A percentile compares a stretch with the other conserved stretches of the same genome.
phyloP scores from a whole-genome alignment of 2,329 filamentous ascomycete species.

The Fusarium paranaense region DNA sequence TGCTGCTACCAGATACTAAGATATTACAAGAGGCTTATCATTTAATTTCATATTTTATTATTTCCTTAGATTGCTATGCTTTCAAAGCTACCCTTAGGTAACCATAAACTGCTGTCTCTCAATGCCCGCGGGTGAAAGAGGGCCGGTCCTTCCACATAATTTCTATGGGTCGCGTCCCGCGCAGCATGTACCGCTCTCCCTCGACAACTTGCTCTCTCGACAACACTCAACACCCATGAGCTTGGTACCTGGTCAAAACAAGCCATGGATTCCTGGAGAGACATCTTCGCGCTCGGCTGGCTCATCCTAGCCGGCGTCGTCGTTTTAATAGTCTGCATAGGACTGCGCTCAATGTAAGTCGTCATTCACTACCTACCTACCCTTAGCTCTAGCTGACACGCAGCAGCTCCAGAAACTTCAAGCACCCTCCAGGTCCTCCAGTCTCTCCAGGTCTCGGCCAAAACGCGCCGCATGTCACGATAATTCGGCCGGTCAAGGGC shows the following conservation, averaged over 20 bases:
- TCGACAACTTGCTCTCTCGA: not conserved
- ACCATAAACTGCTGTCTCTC: not conserved
- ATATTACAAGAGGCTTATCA: not conserved
- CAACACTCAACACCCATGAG: not conserved
- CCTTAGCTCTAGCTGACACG: slow-evolving; percentile 2
- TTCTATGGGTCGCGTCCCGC: not conserved
- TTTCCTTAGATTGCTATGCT: not conserved
- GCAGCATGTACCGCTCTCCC: not conserved
- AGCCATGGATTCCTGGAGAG: slow-evolving; percentile 46
- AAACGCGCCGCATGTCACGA: slow-evolving; percentile 82
- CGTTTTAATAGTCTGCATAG: slow-evolving; percentile 66
- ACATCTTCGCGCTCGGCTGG: slow-evolving; percentile 59
- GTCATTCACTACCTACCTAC: not conserved
- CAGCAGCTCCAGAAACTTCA: slow-evolving; percentile 64
- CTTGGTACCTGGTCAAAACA: not conserved
- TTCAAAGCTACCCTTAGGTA: not conserved
- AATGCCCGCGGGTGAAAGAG: not conserved
- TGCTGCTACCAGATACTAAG: not conserved
- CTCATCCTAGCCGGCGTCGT: slow-evolving; percentile 66
- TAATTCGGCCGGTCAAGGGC: slow-evolving; percentile 94
- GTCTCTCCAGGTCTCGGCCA: slow-evolving; percentile 62
- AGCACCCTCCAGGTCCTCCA: slow-evolving; percentile 59
- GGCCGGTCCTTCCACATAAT: not conserved
- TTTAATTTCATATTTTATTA: not conserved
- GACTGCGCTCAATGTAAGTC: slow-evolving; percentile 67